Conservation (phyloP, 169 alveolate species). For the Amoebophrya sp. region DNA sequence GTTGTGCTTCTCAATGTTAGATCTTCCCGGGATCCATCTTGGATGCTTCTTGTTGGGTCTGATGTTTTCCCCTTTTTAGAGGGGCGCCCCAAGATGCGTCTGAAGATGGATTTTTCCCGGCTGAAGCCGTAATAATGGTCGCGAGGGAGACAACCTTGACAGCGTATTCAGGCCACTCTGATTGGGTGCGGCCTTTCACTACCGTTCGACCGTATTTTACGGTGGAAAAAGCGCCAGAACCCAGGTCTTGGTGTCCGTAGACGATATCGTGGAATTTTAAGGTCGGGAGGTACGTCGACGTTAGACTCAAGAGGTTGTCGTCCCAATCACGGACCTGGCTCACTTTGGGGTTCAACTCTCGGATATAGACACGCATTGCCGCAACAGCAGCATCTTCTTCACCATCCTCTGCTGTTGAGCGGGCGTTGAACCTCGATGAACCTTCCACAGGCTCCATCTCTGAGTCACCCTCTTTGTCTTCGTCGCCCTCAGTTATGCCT, state of each 20-base stretch:
- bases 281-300: not conserved
- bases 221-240: not conserved
- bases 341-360: not conserved
- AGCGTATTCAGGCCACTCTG: not conserved
- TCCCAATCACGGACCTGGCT: not conserved
- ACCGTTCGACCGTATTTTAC: not conserved
- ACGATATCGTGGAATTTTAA: conserved; percentile 6
- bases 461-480: not conserved
- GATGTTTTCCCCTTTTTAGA: no score
- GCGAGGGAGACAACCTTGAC: not conserved
- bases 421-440: no score
- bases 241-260: conserved; percentile 4
- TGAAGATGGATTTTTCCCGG: no score
- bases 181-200: not conserved
- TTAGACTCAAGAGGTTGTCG: not conserved
- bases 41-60: no score
- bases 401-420: not conserved
- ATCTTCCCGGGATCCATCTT: no score
- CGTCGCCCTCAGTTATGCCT: not conserved
- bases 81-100: no score
- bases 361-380: not conserved
- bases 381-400: not conserved
- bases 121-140: no score
- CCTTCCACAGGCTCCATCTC: no score
- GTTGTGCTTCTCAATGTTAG: conserved; percentile 3